Percentiles rank a stretch among this genome's conserved stretches.
phyloP scores from a whole-genome alignment of 1,139 yeast species.

The Debaryomyces psychrophilus region DNA sequence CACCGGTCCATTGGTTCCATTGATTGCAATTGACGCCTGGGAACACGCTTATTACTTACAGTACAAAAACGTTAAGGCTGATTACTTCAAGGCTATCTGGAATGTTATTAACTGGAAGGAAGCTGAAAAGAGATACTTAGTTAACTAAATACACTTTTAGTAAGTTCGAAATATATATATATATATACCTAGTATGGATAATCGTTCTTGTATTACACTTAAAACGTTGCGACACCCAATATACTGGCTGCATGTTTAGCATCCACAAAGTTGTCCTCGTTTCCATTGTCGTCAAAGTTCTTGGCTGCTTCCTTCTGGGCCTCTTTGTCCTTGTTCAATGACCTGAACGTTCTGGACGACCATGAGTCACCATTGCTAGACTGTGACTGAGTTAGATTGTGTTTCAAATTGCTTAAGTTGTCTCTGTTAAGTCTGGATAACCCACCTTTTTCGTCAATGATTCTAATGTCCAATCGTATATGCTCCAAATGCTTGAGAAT shows the following conservation, averaged over 20 bases:
- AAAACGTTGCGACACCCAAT: constrained; percentile 77
- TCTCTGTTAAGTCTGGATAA: constrained; percentile 83
- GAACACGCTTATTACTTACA: constrained; percentile 98
- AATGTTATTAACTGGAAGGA: constrained; percentile 95
- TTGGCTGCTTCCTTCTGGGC: constrained; percentile 30
- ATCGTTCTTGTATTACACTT: constrained; percentile 11
- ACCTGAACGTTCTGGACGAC: constrained; percentile 65
- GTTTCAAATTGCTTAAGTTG: constrained; percentile 49
- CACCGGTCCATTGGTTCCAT: constrained; percentile 70
- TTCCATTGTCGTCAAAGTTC: constrained; percentile 21
- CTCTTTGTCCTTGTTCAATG: constrained; percentile 45
- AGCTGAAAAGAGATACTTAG: constrained; percentile 68
- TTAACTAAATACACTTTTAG: constrained; percentile 12
- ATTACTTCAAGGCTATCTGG: constrained; percentile 97
- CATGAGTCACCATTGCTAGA: constrained; percentile 59
- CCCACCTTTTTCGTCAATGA: constrained; percentile 80
- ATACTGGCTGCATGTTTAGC: constrained; percentile 83
- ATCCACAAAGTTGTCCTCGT: constrained; percentile 52
- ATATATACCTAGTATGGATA: too few relatives aligned
- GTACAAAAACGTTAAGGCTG: constrained; percentile 91
- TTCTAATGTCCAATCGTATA: constrained; percentile 71
- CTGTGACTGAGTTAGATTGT: constrained; percentile 54
- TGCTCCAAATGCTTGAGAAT: constrained; percentile 76
- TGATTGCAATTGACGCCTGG: constrained; percentile 97
- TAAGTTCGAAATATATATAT: not conserved